Conservation (phyloP, 805 yeast genomes). For the Starmerella etchellsii region DNA sequence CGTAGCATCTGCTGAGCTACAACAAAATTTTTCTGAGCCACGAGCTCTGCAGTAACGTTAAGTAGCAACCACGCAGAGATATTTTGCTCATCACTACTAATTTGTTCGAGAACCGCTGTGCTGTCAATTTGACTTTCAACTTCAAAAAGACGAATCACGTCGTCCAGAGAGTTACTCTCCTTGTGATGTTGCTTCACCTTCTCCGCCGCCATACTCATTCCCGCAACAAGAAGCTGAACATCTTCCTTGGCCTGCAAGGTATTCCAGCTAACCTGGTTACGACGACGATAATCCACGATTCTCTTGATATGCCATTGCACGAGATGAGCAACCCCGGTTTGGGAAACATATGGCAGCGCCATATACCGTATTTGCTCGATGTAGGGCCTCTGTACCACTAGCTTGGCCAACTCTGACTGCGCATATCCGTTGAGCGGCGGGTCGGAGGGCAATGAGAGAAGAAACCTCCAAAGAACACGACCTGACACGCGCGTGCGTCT, state of each 20-base stretch:
- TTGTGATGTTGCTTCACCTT: slow-evolving; percentile 5
- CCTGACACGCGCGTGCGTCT: slow-evolving; percentile 10
- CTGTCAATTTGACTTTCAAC: neutral
- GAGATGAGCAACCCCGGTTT: slow-evolving; percentile 15
- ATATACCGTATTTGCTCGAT: slow-evolving; percentile 25
- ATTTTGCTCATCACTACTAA: neutral
- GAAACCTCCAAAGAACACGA: slow-evolving; percentile 23
- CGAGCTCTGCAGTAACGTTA: slow-evolving; percentile 6
- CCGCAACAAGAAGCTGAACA: slow-evolving; percentile 22
- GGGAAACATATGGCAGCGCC: slow-evolving; percentile 20
- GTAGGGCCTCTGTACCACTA: slow-evolving; percentile 22
- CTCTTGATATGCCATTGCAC: slow-evolving; percentile 13
- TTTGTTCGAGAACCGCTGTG: neutral
- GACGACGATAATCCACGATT: slow-evolving; percentile 1
- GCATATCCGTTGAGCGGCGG: slow-evolving; percentile 1
- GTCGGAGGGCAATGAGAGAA: slow-evolving; percentile 13
- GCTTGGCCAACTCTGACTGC: slow-evolving; percentile 2
- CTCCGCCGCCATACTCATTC: slow-evolving; percentile 22
- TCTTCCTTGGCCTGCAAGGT: slow-evolving; percentile 20
- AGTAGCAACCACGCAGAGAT: slow-evolving; percentile 1
- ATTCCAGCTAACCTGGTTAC: neutral
- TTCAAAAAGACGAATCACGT: slow-evolving; percentile 14
- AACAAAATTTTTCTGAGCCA: slow-evolving; percentile 8
- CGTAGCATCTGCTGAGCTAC: slow-evolving; percentile 19
- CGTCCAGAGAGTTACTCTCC: neutral